phyloP scores from a whole-genome alignment of 495 filamentous ascomycete genomes.

The Amniculicola lignicola region DNA sequence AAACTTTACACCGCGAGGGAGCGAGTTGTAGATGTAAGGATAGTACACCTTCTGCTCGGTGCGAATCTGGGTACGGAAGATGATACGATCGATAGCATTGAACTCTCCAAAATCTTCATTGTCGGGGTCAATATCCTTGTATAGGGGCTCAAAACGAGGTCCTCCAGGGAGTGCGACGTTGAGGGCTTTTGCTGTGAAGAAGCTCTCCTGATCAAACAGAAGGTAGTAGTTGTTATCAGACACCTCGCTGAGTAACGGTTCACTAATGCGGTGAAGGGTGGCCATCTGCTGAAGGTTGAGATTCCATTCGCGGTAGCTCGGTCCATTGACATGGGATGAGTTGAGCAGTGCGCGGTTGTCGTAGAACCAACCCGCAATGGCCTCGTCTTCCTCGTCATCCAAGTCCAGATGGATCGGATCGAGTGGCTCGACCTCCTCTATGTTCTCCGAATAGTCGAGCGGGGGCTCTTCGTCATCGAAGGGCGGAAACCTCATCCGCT shows the following conservation, averaged over 20 bases:
- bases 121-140: conserved; percentile 98
- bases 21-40: conserved; percentile 92
- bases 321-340: conserved; percentile 91
- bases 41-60: conserved; percentile 95
- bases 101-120: conserved; percentile 99
- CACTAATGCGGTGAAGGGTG: conserved; percentile 85
- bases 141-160: conserved; percentile 94
- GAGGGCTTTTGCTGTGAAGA: conserved; percentile 92
- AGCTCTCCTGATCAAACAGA: conserved; percentile 94
- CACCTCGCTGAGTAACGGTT: conserved; percentile 85
- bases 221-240: conserved; percentile 97
- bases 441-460: conserved; percentile 96
- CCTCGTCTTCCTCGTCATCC: conserved; percentile 87
- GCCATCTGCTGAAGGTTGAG: conserved; percentile 94
- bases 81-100: conserved; percentile 99
- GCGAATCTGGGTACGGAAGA: conserved; percentile 91
- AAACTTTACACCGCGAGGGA: conserved; percentile 89
- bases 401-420: conserved; percentile 99
- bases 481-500: conserved; percentile 97
- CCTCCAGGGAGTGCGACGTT: conserved; percentile 97
- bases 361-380: conserved; percentile 96
- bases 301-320: conserved; percentile 97
- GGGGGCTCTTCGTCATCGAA: conserved; percentile 99
- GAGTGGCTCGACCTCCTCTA: conserved; percentile 95
- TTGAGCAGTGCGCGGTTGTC: conserved; percentile 90